Percentiles rank a stretch among this genome's conserved stretches.
Conservation (phyloP, 768 basidiomycete species). For the Paxillus rubicundulus region DNA sequence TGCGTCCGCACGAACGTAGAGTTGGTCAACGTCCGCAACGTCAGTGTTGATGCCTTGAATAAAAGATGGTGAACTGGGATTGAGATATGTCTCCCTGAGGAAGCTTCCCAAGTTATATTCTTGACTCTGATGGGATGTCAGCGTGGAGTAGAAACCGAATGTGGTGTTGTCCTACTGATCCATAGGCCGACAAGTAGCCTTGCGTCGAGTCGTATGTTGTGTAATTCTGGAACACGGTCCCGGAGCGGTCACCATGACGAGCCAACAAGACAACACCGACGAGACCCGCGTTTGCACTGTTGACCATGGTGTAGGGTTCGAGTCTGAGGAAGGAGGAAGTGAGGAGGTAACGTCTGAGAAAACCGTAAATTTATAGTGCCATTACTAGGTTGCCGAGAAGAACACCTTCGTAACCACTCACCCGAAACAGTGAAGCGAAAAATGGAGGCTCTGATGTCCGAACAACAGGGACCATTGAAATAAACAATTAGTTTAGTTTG, state of each 20-base stretch:
- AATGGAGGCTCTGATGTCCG: neutral
- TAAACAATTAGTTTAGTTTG: neutral
- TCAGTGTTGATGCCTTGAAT: slow-evolving; percentile 65
- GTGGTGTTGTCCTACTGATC: slow-evolving; percentile 49
- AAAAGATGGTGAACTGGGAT: slow-evolving; percentile 57
- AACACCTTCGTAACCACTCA: neutral
- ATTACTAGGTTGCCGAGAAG: neutral
- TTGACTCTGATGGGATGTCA: slow-evolving; percentile 34
- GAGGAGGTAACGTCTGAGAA: neutral
- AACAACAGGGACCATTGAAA: neutral
- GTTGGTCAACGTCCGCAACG: slow-evolving; percentile 64
- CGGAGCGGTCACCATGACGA: slow-evolving; percentile 71
- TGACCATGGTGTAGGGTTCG: slow-evolving; percentile 21
- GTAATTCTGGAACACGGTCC: slow-evolving; percentile 66
- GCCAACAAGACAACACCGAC: slow-evolving; percentile 74
- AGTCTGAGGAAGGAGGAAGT: neutral
- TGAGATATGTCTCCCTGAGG: slow-evolving; percentile 64
- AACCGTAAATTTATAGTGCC: neutral
- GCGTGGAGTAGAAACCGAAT: neutral
- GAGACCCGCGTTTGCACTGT: slow-evolving; percentile 33
- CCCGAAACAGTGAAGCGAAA: neutral
- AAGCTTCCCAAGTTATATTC: slow-evolving; percentile 58
- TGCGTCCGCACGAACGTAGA: slow-evolving; percentile 75
- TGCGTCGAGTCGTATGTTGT: slow-evolving; percentile 61
- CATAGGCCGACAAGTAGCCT: slow-evolving; percentile 70